phyloP scores from a whole-genome alignment of 192 early-diverging fungal species.

The Haplosporangium gracile region DNA sequence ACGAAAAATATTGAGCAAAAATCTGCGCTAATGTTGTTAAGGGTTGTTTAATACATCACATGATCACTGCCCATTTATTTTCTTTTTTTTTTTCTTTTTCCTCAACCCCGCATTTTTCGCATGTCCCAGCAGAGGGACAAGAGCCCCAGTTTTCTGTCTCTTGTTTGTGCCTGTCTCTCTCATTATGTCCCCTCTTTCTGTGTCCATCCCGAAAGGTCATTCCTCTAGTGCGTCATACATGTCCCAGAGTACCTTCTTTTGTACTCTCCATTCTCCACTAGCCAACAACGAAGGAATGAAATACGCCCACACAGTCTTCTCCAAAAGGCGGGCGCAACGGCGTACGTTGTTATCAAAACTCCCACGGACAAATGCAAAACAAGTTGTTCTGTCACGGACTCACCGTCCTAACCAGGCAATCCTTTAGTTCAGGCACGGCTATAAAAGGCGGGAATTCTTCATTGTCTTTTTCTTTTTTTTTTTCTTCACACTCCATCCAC shows the following conservation, averaged over 20 bases:
- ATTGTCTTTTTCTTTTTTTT: background rate
- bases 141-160: constrained; percentile 4
- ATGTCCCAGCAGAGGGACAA: background rate
- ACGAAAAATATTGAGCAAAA: background rate
- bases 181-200: background rate
- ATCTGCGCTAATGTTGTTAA: background rate
- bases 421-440: background rate
- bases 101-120: constrained; percentile 1
- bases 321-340: background rate
- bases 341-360: background rate
- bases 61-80: background rate
- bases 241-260: background rate
- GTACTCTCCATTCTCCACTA: no score
- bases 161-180: background rate
- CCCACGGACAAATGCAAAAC: background rate
- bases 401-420: background rate
- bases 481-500: constrained; percentile 19
- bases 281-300: background rate
- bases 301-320: background rate
- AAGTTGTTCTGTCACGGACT: background rate
- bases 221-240: background rate
- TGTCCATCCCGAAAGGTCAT: background rate
- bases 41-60: background rate
- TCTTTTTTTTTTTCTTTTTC: background rate
- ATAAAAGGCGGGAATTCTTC: background rate